Conservation (phyloP, 2,329 filamentous ascomycete species). For the Aspergillaceae sp. region DNA sequence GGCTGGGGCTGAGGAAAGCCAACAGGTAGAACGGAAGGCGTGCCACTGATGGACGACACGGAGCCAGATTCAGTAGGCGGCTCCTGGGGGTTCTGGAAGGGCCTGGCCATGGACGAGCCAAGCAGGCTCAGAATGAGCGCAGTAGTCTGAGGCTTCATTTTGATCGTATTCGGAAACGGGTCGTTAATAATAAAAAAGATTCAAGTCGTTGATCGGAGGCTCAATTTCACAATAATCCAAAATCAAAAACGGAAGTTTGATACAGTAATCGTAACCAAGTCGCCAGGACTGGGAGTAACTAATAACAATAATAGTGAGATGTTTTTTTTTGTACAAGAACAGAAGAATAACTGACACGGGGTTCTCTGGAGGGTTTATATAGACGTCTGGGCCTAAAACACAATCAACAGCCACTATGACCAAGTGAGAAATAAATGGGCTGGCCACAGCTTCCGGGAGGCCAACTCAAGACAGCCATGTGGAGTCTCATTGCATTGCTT, state of each 20-base stretch:
- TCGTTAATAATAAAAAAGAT: neutral
- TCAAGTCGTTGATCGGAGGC: neutral
- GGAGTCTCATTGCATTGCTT: neutral
- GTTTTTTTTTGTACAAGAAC: neutral
- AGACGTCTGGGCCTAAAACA: neutral
- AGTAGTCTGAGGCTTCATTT: slow-evolving; percentile 1
- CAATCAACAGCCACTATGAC: neutral
- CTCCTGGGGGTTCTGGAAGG: neutral
- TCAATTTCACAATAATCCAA: too few relatives aligned
- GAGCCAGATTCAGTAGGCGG: neutral
- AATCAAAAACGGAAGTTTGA: neutral
- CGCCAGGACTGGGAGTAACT: neutral
- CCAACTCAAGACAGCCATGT: neutral
- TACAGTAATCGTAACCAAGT: neutral
- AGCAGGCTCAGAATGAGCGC: neutral
- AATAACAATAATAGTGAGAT: neutral
- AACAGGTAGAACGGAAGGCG: neutral
- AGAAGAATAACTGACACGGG: neutral
- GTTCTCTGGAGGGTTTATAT: neutral
- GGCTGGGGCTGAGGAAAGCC: neutral
- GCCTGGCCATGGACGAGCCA: neutral
- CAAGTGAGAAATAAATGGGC: too few relatives aligned
- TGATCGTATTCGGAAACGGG: neutral
- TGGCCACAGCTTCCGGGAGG: neutral
- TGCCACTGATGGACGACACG: neutral